Evolutionary conservation across 2,329 filamentous ascomycete genomes (phyloP).

Genomic region (Neofusicoccum sp.): DNA sequence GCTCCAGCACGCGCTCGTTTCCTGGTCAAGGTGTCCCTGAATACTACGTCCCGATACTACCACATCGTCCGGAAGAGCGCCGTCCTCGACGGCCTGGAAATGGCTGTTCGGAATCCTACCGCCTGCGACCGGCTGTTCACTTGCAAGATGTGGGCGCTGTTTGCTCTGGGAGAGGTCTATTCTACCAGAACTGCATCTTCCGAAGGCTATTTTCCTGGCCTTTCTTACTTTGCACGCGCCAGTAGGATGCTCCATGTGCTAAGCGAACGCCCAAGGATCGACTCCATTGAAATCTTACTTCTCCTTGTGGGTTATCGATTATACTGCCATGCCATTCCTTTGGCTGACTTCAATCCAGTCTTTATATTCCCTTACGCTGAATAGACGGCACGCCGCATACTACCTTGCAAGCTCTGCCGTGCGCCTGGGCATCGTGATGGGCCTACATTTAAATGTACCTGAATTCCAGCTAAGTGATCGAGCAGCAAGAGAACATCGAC

Average conservation of each 20-base stretch:
- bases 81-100: slow-evolving; percentile 39
- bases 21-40: slow-evolving; percentile 42
- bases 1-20: slow-evolving; percentile 39
- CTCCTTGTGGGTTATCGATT: slow-evolving; percentile 43
- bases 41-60: slow-evolving; percentile 42
- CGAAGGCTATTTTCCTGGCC: slow-evolving; percentile 42
- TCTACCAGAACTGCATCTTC: slow-evolving; percentile 39
- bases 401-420: slow-evolving; percentile 46
- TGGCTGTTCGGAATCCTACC: slow-evolving; percentile 36
- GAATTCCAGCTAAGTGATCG: slow-evolving; percentile 42
- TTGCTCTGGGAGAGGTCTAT: slow-evolving; percentile 49
- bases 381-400: slow-evolving; percentile 47
- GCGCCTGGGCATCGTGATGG: slow-evolving; percentile 45
- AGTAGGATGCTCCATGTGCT: slow-evolving; percentile 40
- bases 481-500: slow-evolving; percentile 31
- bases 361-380: slow-evolving; percentile 46
- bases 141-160: slow-evolving; percentile 46
- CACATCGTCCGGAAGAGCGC: slow-evolving; percentile 44
- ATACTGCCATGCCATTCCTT: neutral
- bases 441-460: slow-evolving; percentile 42
- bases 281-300: slow-evolving; percentile 45
- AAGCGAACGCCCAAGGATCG: slow-evolving; percentile 44
- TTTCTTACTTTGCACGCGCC: slow-evolving; percentile 45
- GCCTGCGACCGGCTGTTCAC: slow-evolving; percentile 35
- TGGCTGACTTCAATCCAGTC: slow-evolving; percentile 30